Percentiles rank a stretch among this genome's conserved stretches.
Conservation (phyloP, 176 grass and related monocot genomes). For the Bothriochloa decipiens region DNA sequence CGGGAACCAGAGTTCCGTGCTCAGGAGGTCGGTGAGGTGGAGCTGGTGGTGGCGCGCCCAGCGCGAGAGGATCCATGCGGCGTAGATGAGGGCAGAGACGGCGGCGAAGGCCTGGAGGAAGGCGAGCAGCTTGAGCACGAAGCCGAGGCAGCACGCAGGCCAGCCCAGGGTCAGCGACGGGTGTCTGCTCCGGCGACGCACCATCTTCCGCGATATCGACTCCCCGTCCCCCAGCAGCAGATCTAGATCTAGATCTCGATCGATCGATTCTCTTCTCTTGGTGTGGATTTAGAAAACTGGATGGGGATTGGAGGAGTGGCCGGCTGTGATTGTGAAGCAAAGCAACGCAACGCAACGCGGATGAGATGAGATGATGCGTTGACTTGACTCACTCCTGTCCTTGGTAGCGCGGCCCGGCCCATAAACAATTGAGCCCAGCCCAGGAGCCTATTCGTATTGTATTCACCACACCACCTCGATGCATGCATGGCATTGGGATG, state of each 20-base stretch:
- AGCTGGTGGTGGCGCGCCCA: constrained; percentile 53
- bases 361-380: too few species aligned
- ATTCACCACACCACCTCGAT: too few species aligned
- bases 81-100: constrained; percentile 54
- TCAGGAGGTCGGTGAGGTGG: constrained; percentile 46
- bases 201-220: constrained; percentile 21
- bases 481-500: too few species aligned
- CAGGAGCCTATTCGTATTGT: too few species aligned
- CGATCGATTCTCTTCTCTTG: too few species aligned
- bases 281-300: too few species aligned
- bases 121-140: constrained; percentile 65
- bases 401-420: too few species aligned
- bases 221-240: not conserved
- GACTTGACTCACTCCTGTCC: too few species aligned
- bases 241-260: not conserved
- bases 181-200: constrained; percentile 4
- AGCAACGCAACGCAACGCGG: too few species aligned
- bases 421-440: too few species aligned
- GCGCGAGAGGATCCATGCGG: constrained; percentile 58
- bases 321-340: too few species aligned
- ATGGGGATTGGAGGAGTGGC: too few species aligned
- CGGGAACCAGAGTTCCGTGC: constrained; percentile 54
- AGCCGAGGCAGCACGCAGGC: constrained; percentile 37
- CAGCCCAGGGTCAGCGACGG: not conserved
- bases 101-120: constrained; percentile 69